Evolutionary conservation across 139 green algal genomes (phyloP).

Genomic region (Deuterostichococcus epilithicus): DNA sequence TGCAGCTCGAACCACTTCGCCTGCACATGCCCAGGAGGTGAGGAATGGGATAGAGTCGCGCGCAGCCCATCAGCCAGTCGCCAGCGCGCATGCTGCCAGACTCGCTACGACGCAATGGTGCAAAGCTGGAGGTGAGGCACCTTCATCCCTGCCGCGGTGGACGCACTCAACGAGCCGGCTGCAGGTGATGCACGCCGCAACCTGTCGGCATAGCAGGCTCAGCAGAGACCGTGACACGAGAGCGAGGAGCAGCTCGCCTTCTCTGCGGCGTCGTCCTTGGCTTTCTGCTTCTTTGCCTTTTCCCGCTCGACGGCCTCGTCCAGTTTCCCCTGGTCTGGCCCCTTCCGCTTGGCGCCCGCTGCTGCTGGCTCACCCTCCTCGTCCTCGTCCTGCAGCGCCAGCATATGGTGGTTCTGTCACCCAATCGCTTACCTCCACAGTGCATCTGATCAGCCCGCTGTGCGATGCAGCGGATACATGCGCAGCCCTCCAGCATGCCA

Average conservation of each 20-base stretch:
- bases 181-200: too few species aligned
- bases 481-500: neutral
- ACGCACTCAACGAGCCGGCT: too few species aligned
- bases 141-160: too few species aligned
- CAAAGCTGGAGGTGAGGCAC: too few species aligned
- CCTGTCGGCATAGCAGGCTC: too few species aligned
- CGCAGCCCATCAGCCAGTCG: too few species aligned
- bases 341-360: neutral
- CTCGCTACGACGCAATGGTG: too few species aligned
- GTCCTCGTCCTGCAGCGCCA: slow-evolving; percentile 1
- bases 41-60: neutral
- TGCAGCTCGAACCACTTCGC: slow-evolving; percentile 80
- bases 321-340: slow-evolving; percentile 11
- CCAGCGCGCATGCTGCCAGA: too few species aligned
- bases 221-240: too few species aligned
- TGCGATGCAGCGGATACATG: neutral
- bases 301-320: slow-evolving; percentile 8
- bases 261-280: slow-evolving; percentile 9
- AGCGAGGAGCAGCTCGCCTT: slow-evolving; percentile 3
- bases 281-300: slow-evolving; percentile 11
- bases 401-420: slow-evolving; percentile 6
- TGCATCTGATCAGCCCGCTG: neutral
- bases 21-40: neutral
- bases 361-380: slow-evolving; percentile 9
- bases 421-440: neutral